Evolutionary conservation across 805 yeast genomes (phyloP).

Genomic region (Ogataea trehaloabstinens): DNA sequence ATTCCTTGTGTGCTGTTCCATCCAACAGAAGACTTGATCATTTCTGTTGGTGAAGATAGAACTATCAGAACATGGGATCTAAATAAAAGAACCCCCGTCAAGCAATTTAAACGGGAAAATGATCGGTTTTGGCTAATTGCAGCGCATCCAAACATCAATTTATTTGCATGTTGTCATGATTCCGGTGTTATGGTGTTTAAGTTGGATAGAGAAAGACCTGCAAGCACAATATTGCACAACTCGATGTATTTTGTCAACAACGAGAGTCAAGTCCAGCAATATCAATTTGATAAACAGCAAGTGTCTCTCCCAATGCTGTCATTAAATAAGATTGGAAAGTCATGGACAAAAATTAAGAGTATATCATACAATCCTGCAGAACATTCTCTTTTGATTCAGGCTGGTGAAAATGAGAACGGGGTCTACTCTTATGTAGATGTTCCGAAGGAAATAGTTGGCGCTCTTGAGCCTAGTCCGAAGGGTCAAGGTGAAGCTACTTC

Average conservation of each 20-base stretch:
- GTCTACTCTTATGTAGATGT: constrained; percentile 71
- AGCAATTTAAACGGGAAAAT: constrained; percentile 88
- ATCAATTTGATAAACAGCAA: constrained; percentile 63
- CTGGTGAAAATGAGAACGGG: constrained; percentile 66
- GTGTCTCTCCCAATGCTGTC: constrained; percentile 77
- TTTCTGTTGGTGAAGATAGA: constrained; percentile 94
- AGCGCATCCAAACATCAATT: constrained; percentile 84
- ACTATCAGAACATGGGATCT: constrained; percentile 97
- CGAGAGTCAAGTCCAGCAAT: constrained; percentile 83
- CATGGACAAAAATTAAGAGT: constrained; percentile 83
- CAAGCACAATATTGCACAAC: constrained; percentile 71
- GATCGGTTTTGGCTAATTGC: constrained; percentile 94
- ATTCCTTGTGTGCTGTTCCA: constrained; percentile 89
- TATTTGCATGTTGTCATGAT: constrained; percentile 96
- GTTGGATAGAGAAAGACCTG: constrained; percentile 96
- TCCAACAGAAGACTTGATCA: constrained; percentile 86
- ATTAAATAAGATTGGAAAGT: constrained; percentile 76
- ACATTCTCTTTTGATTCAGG: constrained; percentile 77
- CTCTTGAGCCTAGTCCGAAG: constrained; percentile 85
- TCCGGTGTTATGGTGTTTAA: constrained; percentile 98
- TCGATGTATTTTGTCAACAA: constrained; percentile 72
- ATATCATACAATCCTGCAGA: constrained; percentile 92
- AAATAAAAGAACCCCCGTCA: constrained; percentile 88
- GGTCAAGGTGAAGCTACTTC: constrained; percentile 77
- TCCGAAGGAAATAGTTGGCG: constrained; percentile 87